Conservation (phyloP, 2,329 filamentous ascomycete genomes). For the Penicillium sp. region DNA sequence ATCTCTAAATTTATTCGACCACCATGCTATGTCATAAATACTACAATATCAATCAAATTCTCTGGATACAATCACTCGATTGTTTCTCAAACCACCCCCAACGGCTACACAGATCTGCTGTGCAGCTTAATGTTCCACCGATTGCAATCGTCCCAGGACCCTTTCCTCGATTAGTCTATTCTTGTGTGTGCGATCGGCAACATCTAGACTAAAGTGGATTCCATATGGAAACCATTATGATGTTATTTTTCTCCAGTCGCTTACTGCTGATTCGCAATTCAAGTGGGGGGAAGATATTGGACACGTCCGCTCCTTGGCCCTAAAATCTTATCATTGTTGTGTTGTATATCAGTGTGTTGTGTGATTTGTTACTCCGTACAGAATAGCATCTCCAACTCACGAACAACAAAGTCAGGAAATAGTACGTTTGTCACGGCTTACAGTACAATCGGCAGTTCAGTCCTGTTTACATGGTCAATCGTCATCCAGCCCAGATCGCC, state of each 20-base stretch:
- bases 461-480: background rate
- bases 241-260: slow-evolving; percentile 10
- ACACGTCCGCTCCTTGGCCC: background rate
- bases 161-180: slow-evolving; percentile 4
- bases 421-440: background rate
- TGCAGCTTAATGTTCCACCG: slow-evolving; percentile 6
- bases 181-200: slow-evolving; percentile 18
- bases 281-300: background rate
- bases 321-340: background rate
- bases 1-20: too few species aligned
- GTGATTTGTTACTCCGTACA: background rate
- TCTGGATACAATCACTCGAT: background rate
- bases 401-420: too few species aligned
- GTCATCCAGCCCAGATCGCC: background rate
- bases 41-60: background rate
- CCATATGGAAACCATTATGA: slow-evolving; percentile 15
- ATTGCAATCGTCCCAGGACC: background rate
- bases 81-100: slow-evolving; percentile 4
- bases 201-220: slow-evolving; percentile 21
- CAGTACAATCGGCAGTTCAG: background rate
- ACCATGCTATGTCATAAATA: too few species aligned
- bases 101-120: slow-evolving; percentile 16
- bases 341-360: background rate
- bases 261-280: background rate
- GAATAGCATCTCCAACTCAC: background rate